Evolutionary conservation across 108 stramenopile genomes (phyloP).

Genomic region (Nannochloropsis salina): DNA sequence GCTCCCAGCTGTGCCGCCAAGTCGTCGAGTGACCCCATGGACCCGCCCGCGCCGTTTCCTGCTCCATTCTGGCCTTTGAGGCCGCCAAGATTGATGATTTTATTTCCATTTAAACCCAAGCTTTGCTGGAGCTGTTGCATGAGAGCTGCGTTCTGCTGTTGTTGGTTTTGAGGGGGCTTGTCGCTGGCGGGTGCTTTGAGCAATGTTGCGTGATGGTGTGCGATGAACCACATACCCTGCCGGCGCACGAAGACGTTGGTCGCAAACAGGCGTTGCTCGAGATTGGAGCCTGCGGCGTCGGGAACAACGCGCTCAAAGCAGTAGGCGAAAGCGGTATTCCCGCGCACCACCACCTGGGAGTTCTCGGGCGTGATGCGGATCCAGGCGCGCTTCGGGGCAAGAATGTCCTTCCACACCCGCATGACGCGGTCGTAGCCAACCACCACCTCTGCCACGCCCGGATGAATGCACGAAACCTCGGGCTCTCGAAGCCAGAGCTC

Average conservation of each 20-base stretch:
- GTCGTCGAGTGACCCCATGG: background rate
- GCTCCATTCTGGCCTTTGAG: conserved; percentile 1
- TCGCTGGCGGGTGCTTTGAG: background rate
- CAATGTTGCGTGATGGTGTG: background rate
- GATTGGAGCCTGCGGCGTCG: conserved; percentile 1
- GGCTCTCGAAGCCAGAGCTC: conserved; percentile 9
- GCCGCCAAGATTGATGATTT: background rate
- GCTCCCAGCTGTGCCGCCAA: background rate
- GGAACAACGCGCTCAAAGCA: conserved; percentile 13
- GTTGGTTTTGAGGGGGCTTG: conserved; percentile 10
- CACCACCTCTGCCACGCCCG: conserved; percentile 4
- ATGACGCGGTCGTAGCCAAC: background rate
- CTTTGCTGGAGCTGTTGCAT: conserved; percentile 8
- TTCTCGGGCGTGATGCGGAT: conserved; percentile 2
- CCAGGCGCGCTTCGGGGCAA: background rate
- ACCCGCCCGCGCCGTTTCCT: background rate
- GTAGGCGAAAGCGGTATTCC: background rate
- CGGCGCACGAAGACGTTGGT: conserved; percentile 1
- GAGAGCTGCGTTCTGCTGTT: conserved; percentile 9
- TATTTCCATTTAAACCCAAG: background rate
- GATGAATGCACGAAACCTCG: background rate
- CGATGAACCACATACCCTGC: conserved; percentile 19
- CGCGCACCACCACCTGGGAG: background rate
- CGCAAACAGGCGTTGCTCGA: background rate
- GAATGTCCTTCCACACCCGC: conserved; percentile 17